These are phyloP conservation scores for Xanthoparmelia taractica DNA, from an alignment of 495 filamentous ascomycete species.

Conservation along the genomic window DNA sequence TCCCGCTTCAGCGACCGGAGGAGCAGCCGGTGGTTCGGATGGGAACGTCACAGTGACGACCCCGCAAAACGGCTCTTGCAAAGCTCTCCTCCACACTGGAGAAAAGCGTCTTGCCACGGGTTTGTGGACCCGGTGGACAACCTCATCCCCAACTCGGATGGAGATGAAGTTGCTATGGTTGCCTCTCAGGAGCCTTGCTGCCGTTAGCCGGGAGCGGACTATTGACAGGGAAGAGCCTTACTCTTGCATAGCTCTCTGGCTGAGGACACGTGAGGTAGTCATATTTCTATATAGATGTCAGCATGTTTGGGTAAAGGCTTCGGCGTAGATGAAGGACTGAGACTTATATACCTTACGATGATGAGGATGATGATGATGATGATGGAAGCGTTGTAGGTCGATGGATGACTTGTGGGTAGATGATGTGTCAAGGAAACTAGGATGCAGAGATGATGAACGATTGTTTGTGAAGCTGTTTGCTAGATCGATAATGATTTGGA, in stretches of 20 bases:
- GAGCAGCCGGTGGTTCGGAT: not conserved
- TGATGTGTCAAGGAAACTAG: not conserved
- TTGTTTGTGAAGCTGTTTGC: not conserved
- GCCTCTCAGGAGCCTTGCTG: not conserved
- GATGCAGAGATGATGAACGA: not conserved
- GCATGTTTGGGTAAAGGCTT: not conserved
- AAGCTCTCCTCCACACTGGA: not conserved
- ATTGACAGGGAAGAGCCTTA: not conserved
- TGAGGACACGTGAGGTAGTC: not conserved
- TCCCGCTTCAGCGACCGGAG: not conserved
- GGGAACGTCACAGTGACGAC: not conserved
- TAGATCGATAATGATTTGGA: not conserved
- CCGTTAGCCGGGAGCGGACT: not conserved
- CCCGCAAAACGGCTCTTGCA: accelerated
- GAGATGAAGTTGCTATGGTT: not conserved
- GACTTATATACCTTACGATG: not conserved
- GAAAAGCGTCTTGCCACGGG: not conserved
- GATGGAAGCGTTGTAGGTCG: not conserved
- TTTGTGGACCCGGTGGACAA: not conserved
- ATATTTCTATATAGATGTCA: slow-evolving; percentile 1
- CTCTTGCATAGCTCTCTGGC: not conserved
- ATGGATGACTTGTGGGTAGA: not conserved
- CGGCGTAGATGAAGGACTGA: not conserved
- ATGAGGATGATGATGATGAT: no score
- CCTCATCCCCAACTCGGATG: not conserved